These are phyloP conservation scores for Vitis hybrid DNA, from an alignment of 177 flowering plant species.

Conservation along the genomic window DNA sequence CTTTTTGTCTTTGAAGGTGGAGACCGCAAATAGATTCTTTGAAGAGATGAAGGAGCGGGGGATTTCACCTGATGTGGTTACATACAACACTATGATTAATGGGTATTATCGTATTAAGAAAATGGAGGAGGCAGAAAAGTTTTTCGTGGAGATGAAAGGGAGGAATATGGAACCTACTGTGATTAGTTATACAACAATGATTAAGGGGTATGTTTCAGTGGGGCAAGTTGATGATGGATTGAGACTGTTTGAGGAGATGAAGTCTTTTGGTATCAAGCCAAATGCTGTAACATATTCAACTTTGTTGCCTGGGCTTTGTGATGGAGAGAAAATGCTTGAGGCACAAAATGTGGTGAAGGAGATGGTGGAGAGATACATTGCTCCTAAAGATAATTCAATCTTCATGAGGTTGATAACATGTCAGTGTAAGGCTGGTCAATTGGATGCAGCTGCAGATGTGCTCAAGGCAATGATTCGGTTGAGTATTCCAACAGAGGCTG, in stretches of 20 bases:
- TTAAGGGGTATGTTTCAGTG: constrained; percentile 75
- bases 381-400: constrained; percentile 72
- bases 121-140: constrained; percentile 83
- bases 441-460: constrained; percentile 78
- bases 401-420: constrained; percentile 56
- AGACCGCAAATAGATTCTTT: constrained; percentile 73
- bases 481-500: constrained; percentile 75
- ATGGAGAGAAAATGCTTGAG: constrained; percentile 70
- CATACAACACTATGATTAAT: constrained; percentile 84
- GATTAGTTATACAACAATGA: constrained; percentile 83
- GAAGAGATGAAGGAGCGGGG: constrained; percentile 78
- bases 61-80: constrained; percentile 69
- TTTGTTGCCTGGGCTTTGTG: constrained; percentile 84
- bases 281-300: constrained; percentile 69
- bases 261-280: constrained; percentile 55
- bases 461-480: constrained; percentile 72
- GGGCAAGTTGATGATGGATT: constrained; percentile 72
- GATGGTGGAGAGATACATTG: constrained; percentile 62
- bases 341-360: constrained; percentile 57
- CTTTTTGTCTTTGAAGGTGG: constrained; percentile 62
- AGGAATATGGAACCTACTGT: constrained; percentile 64
- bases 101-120: constrained; percentile 71
- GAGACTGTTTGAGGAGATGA: constrained; percentile 77
- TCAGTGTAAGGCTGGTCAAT: constrained; percentile 61
- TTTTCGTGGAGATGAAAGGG: constrained; percentile 83